These are phyloP conservation scores for Trichomonas tenax DNA, from an alignment of 208 protist genomes.

Conservation along the genomic window DNA sequence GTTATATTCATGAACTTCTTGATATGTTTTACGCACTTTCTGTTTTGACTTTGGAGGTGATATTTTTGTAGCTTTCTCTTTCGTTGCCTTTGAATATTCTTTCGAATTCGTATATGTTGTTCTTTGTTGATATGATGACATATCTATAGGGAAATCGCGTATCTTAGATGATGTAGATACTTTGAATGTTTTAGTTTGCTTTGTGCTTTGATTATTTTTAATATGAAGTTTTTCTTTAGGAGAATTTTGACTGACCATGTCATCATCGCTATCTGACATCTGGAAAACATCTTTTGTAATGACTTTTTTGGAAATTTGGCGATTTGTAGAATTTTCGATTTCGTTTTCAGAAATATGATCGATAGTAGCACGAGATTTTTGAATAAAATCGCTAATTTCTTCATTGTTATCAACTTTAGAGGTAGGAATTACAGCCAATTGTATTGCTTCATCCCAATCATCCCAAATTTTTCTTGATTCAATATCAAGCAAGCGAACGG, in stretches of 20 bases:
- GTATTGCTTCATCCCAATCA: neutral
- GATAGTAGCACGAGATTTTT: neutral
- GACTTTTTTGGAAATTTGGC: neutral
- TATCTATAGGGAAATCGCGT: neutral
- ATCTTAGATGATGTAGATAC: neutral
- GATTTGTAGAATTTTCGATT: neutral
- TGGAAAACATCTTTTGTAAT: neutral
- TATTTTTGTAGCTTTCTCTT: neutral
- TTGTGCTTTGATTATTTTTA: neutral
- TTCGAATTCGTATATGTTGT: neutral
- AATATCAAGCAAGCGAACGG: neutral
- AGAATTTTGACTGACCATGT: neutral
- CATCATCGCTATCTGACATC: neutral
- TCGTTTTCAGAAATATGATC: neutral
- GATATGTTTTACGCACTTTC: neutral
- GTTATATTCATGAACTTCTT: neutral
- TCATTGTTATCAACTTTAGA: neutral
- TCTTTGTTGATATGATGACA: neutral
- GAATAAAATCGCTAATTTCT: neutral
- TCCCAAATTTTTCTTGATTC: neutral
- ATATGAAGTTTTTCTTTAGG: neutral
- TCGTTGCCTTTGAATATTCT: neutral
- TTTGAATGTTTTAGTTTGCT: neutral
- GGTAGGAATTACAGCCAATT: neutral
- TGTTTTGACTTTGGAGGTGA: neutral